Base-by-base conservation (phyloP, 257 asterid genomes). In the Oldenlandia corymbosa region DNA sequence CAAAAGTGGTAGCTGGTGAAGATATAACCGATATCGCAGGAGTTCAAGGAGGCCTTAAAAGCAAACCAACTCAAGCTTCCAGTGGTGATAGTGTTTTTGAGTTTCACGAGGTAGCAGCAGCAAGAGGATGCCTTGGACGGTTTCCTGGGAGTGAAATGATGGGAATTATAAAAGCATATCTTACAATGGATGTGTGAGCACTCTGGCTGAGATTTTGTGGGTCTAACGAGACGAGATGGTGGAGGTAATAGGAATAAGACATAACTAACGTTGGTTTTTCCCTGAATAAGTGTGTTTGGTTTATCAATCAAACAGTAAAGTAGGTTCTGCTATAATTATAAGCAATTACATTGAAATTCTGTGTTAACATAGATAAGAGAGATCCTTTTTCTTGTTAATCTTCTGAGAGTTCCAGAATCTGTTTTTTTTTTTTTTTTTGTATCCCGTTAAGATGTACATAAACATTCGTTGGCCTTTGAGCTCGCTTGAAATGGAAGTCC, bases 111-210 rank as follows among this genome's bases (percentile, higher is more conserved):
- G 63, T 93, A 63, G 87, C 91, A 41, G 96, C 96, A 23, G 91
- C 94, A 48, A 77, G 88, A 72, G 97, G 97, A 45, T 75, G 81
- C 63, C 97, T 90, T 58, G 97, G 97, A 53, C 71, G 99, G 58
- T 93, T 93, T 71, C 75, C 87, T 51, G 97, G 96, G 31, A 79
- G 92, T 68, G 96, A 90, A 75, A 87, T 90, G 97, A 93, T 93
- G 97, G 91, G 84, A 68, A 76, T 93, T 67, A 87, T 93, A 37
- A 93, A 83, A 76, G 74, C 81, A 5, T 87, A 71, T 80, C 77
- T 92, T 41, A 77, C 78, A 64, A 77, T 87, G 34, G 18, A 43
- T 27, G 23, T 4, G 41, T 34, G 58, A 39, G 41, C 39, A 55
- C 71, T 30, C 58, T 55, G 57, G 11, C 46, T 10, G 27, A 56